Base-by-base conservation (phyloP, 306 rosid species). In the Astragalus membranaceus region DNA sequence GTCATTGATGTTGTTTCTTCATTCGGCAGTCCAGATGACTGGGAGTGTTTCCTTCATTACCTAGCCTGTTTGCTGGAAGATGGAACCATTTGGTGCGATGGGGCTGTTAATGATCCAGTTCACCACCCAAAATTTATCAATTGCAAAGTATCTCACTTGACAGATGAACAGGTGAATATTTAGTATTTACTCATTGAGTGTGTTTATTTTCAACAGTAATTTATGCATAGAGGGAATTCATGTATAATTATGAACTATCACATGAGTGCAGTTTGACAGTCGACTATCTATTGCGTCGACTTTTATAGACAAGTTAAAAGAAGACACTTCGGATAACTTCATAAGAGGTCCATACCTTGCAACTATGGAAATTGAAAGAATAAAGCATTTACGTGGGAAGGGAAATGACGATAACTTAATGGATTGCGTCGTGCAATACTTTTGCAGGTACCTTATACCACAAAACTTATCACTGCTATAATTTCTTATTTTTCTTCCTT, bases 1-100 rank as follows among this genome's bases (percentile, higher is more conserved):
- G 69, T 46, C 44, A 35, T 59, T 89, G 57, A 82, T 71, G 26
- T 48, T 76, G 70, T 73, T 77, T 70, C 64, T 78, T 81, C 77
- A 56, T 81, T 37, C 86, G 88, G 86, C 96, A 95, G 99, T 82
- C 96, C 96, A 77, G 97, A 95, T 81, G 99, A 95, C 75, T 95
- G 99, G 99, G 87, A 89, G 79, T 78, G 88, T 81, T 89, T 91
- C 85, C 88, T 89, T 83, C 88, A 95, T 79, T 95, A 95, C 81
- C 87, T 95, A 66, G 92, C 85, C 81, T 91, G 97, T 81, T 85
- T 95, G 87, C 82, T 95, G 79, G 97, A 95, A 86, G 97, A 95
- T 78, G 92, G 80, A 72, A 87, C 86, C 80, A 80, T 73, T 80
- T 95, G 97, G 97, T 72, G 73, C 59, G 71, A 77, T 58, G 82